Evolutionary conservation across 2,329 filamentous ascomycete genomes (phyloP).

Genomic region (Ceratocystis smalleyi): DNA sequence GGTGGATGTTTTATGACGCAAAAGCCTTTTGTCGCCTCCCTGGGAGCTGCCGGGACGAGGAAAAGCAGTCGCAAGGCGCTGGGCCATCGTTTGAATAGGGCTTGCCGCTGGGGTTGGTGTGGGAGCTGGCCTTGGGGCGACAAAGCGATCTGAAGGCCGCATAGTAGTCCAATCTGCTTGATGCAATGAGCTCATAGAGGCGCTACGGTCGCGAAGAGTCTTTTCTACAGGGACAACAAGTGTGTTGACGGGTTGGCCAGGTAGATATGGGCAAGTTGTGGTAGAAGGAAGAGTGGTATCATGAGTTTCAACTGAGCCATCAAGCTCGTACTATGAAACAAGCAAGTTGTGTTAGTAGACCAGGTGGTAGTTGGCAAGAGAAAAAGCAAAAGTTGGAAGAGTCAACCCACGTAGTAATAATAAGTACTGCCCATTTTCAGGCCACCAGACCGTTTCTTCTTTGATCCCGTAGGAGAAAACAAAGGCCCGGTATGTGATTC

Average conservation of each 20-base stretch:
- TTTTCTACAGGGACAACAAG: slow-evolving; percentile 64
- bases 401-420: slow-evolving; percentile 72
- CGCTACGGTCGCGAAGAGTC: slow-evolving; percentile 43
- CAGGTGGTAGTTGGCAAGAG: neutral
- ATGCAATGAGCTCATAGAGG: slow-evolving; percentile 46
- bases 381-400: neutral
- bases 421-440: slow-evolving; percentile 87
- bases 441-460: slow-evolving; percentile 41
- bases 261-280: slow-evolving; percentile 67
- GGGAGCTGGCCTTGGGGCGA: slow-evolving; percentile 47
- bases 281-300: slow-evolving; percentile 60
- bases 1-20: slow-evolving; percentile 28
- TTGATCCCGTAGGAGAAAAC: neutral
- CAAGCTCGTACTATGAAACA: slow-evolving; percentile 57
- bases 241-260: slow-evolving; percentile 75
- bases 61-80: slow-evolving; percentile 5
- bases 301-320: slow-evolving; percentile 61
- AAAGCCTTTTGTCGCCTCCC: slow-evolving; percentile 15
- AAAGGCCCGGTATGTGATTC: neutral
- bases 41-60: neutral
- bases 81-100: slow-evolving; percentile 11
- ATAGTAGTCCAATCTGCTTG: slow-evolving; percentile 53
- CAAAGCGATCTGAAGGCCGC: slow-evolving; percentile 62
- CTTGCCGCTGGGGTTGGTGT: slow-evolving; percentile 22
- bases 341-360: slow-evolving; percentile 3